These are phyloP conservation scores for Chrysanthemum seticuspe DNA, from an alignment of 129 eudicot species.

Conservation along the genomic window DNA sequence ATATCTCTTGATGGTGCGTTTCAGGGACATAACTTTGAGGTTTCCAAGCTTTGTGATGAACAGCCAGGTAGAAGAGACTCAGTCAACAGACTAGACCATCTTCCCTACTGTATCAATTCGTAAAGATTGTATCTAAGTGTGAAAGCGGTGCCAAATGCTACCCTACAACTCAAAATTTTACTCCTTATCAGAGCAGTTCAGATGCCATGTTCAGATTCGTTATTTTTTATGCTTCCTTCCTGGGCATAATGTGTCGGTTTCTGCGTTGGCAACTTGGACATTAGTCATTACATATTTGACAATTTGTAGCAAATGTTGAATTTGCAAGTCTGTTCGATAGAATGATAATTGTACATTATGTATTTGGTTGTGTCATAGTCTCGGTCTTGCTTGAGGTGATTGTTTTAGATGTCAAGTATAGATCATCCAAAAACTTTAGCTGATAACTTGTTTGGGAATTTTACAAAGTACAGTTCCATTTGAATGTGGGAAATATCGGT, in stretches of 20 bases:
- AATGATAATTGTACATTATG: neutral
- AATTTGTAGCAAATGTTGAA: neutral
- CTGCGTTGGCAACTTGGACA: slow-evolving; percentile 7
- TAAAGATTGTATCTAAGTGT: neutral
- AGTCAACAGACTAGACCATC: slow-evolving; percentile 23
- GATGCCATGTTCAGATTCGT: slow-evolving; percentile 2
- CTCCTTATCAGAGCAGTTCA: slow-evolving; percentile 7
- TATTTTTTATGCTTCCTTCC: slow-evolving; percentile 8
- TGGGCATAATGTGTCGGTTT: slow-evolving; percentile 15
- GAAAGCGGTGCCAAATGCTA: neutral
- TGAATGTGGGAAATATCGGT: no score
- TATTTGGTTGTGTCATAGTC: neutral
- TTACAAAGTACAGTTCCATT: neutral
- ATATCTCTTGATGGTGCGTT: slow-evolving; percentile 8
- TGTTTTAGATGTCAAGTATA: neutral
- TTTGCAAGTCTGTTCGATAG: slow-evolving; percentile 11
- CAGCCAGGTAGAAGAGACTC: slow-evolving; percentile 39
- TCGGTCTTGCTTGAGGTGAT: neutral
- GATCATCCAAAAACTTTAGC: neutral
- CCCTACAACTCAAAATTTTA: neutral
- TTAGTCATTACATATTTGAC: neutral
- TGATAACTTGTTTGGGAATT: neutral
- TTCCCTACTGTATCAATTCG: neutral
- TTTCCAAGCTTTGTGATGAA: slow-evolving; percentile 53
- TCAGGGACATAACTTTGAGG: slow-evolving; percentile 44